phyloP scores from a whole-genome alignment of 176 grass and related monocot genomes.

The Aegilops sharonensis region DNA sequence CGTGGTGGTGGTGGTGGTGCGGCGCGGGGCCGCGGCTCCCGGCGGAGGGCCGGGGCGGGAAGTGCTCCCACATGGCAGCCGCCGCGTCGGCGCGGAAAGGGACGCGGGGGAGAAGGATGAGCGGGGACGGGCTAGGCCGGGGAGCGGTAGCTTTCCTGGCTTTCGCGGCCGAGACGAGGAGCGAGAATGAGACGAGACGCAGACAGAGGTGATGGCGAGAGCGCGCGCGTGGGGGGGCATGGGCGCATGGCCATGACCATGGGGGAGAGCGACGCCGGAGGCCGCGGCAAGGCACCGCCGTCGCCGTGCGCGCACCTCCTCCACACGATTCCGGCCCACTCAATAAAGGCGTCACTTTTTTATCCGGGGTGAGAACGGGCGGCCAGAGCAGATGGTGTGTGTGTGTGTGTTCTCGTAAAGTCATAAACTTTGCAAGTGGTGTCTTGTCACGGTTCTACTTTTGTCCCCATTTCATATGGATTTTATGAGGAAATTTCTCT shows the following conservation, averaged over 20 bases:
- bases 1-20: not conserved
- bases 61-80: conserved; percentile 40
- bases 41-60: conserved; percentile 32
- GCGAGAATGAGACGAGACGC: not conserved
- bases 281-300: not conserved
- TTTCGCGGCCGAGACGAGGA: not conserved
- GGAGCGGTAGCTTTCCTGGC: not conserved
- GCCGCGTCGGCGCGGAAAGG: not conserved
- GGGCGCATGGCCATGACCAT: not conserved
- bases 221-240: not conserved
- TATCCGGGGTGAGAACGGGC: not conserved
- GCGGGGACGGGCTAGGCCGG: not conserved
- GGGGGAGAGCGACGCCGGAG: not conserved
- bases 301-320: not conserved
- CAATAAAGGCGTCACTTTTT: not conserved
- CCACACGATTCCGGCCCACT: not conserved
- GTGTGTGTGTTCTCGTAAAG: not conserved
- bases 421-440: not conserved
- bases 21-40: conserved; percentile 23
- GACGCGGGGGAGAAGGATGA: not conserved
- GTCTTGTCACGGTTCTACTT: no score
- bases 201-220: not conserved
- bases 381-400: not conserved
- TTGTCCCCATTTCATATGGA: no score
- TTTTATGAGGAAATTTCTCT: no score